Percentiles rank a stretch among this genome's conserved stretches.
These are phyloP conservation scores for Cruciata laevipes DNA, from an alignment of 257 asterid species.

Conservation along the genomic window DNA sequence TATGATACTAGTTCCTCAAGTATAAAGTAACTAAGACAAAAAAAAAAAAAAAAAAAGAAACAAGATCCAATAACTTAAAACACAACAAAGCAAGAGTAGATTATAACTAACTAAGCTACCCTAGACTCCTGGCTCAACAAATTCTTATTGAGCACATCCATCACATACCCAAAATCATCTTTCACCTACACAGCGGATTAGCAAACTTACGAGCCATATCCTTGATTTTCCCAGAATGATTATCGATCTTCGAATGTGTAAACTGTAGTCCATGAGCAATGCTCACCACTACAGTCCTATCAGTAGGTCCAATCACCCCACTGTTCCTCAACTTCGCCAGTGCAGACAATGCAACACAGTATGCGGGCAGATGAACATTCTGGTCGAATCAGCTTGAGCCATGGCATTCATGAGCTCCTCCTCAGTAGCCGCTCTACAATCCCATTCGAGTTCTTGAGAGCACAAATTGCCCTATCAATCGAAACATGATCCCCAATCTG, in stretches of 20 bases:
- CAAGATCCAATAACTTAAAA: not conserved
- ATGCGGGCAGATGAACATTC: conserved; percentile 91
- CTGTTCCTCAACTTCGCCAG: conserved; percentile 62
- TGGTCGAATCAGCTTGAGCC: conserved; percentile 89
- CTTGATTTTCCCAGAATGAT: conserved; percentile 59
- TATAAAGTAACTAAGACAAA: not conserved
- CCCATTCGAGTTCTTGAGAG: conserved; percentile 56
- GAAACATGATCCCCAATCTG: conserved; percentile 93
- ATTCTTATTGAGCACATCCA: conserved; percentile 80
- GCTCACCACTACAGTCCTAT: conserved; percentile 82
- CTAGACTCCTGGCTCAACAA: conserved; percentile 42
- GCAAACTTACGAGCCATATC: conserved; percentile 73
- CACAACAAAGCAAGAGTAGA: not conserved
- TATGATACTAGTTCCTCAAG: not conserved
- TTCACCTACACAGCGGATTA: conserved; percentile 72
- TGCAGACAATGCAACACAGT: conserved; percentile 80
- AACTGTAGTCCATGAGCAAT: conserved; percentile 93
- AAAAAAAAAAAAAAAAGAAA: not conserved
- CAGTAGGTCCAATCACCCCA: conserved; percentile 56
- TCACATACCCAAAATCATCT: conserved; percentile 80
- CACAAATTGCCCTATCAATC: conserved; percentile 72
- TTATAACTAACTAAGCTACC: conserved; percentile 2
- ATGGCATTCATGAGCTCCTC: conserved; percentile 90
- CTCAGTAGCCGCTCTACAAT: conserved; percentile 84
- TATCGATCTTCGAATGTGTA: conserved; percentile 69